These are phyloP conservation scores for Scytalidium lignicola DNA, from an alignment of 2,329 filamentous ascomycete genomes.

Conservation along the genomic window DNA sequence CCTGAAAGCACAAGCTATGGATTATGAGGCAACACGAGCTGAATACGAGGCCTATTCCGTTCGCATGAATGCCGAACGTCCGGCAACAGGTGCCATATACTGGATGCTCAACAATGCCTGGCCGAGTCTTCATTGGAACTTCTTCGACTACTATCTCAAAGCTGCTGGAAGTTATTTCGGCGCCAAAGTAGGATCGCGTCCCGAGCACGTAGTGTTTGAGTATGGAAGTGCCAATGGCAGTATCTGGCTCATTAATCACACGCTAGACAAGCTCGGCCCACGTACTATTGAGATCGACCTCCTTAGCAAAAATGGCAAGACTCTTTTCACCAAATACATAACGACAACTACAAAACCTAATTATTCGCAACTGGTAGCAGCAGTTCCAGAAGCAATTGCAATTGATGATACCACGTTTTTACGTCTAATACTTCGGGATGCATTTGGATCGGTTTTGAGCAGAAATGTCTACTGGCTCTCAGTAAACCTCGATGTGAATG, in stretches of 20 bases:
- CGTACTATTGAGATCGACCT: conserved; percentile 44
- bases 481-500: conserved; percentile 39
- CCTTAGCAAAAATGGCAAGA: conserved; percentile 41
- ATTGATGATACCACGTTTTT: conserved; percentile 44
- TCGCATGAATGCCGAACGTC: conserved; percentile 43
- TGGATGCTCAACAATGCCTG: conserved; percentile 66
- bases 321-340: conserved; percentile 30
- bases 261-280: conserved; percentile 31
- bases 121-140: conserved; percentile 60
- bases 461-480: conserved; percentile 58
- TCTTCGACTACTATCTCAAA: conserved; percentile 59
- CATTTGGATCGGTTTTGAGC: conserved; percentile 33
- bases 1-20: conserved; percentile 54
- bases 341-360: conserved; percentile 38
- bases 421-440: conserved; percentile 40
- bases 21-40: conserved; percentile 58
- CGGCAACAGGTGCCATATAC: conserved; percentile 57
- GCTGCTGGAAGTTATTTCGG: conserved; percentile 56
- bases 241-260: conserved; percentile 52
- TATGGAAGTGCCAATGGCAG: conserved; percentile 34
- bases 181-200: conserved; percentile 43
- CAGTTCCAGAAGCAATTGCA: conserved; percentile 26
- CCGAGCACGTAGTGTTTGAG: conserved; percentile 52
- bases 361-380: conserved; percentile 32
- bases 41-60: conserved; percentile 53